Evolutionary conservation across 2,329 filamentous ascomycete genomes (phyloP), one percentile per base, ranked within the genome.

Genomic region (Fusarium nisikadoi): DNA sequence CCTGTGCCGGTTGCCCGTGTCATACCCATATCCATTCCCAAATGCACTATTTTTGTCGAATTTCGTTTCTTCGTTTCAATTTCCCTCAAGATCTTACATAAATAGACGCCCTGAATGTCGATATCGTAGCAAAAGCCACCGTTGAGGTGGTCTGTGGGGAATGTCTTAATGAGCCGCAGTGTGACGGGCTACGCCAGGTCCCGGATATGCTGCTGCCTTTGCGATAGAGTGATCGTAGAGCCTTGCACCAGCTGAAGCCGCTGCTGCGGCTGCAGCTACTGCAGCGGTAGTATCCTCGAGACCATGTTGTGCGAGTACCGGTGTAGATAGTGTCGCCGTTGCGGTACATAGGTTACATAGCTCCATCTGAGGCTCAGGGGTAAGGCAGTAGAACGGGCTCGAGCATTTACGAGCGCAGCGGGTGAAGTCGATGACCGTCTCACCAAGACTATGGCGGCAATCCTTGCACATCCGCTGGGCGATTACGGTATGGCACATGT

Each of bases 361-460:
- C 55, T 77, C 76, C 73, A 78, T 68, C 64, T 77, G 68, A 43
- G 72, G 75, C 43, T 71, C 73, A 60, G 77, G 73, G 33, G 75
- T 77, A 59, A 79, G 73, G 58, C 76, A 74, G 68, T 79, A 79
- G 67, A 76, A 78, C 43, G 77, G 77, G 56, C 75, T 79, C 57
- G 70, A 70, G 71, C 77, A 79, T 71, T 73, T 75, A 67, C 77
- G 77, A 58, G 75, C 77, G 63, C 77, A 79, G 43, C 69, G 67
- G 33, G 71, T 75, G 60, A 79, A 79, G 69, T 73, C 77, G 68
- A 78, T 78, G 47, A 77, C 77, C 38, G 65, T 76, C 75, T 79
- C 77, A 56, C 77, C 77, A 41, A 77, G 75, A 53, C 69, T 68
- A 60, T 68, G 62, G 35, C 68, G 72, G 68, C 77, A 79, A 66